Conservation (phyloP, 2,329 filamentous ascomycete species). For the Stachybotrys chlorohalonatus region DNA sequence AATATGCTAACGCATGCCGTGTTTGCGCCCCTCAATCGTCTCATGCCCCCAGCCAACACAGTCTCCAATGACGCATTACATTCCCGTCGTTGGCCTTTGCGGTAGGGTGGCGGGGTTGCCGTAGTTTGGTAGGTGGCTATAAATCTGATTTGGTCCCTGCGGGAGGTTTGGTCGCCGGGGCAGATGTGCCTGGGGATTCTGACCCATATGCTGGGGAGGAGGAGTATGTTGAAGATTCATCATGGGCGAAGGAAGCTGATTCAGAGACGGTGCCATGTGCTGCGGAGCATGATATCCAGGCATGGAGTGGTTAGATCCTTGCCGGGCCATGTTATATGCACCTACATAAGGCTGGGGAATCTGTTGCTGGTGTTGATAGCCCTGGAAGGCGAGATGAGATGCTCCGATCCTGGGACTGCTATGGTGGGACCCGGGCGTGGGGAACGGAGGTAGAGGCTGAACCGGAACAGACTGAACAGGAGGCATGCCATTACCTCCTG, state of each 20-base stretch:
- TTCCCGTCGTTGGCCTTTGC: constrained; percentile 46
- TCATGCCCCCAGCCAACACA: constrained; percentile 1
- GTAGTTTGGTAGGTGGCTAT: constrained; percentile 45
- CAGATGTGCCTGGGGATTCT: constrained; percentile 31
- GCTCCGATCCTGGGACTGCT: constrained; percentile 45
- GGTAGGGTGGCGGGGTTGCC: constrained; percentile 52
- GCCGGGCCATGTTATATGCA: constrained; percentile 46
- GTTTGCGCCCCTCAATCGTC: constrained; percentile 22
- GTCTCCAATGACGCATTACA: constrained; percentile 24
- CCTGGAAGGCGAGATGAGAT: constrained; percentile 39
- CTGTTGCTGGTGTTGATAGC: constrained; percentile 36
- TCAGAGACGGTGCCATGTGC: constrained; percentile 16
- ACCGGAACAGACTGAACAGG: constrained; percentile 30
- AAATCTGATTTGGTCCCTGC: constrained; percentile 34
- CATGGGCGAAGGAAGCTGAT: constrained; percentile 31
- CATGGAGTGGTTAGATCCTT: constrained; percentile 46
- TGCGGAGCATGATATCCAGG: constrained; percentile 37
- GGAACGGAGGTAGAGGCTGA: constrained; percentile 34
- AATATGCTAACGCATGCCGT: constrained; percentile 23
- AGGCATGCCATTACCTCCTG: constrained; percentile 42
- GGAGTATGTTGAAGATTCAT: constrained; percentile 28
- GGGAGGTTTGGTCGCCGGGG: constrained; percentile 36
- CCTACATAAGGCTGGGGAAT: constrained; percentile 36
- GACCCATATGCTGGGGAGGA: constrained; percentile 30
- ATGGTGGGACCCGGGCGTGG: constrained; percentile 38